Conservation (phyloP, 208 protist genomes). For the Porcisia deanei region DNA sequence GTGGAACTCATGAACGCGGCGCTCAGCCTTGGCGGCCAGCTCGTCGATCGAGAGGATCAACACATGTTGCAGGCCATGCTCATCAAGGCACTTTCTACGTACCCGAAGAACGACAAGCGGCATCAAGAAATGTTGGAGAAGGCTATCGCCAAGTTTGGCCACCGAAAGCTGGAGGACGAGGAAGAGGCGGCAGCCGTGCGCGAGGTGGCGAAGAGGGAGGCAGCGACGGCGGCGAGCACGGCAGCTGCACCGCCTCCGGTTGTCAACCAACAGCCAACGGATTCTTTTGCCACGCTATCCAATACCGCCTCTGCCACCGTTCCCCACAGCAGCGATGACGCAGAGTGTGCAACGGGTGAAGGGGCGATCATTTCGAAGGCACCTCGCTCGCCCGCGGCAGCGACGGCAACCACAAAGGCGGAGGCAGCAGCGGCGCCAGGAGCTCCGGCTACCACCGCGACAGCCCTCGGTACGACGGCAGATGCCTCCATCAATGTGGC, state of each 20-base stretch:
- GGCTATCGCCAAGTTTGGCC: conserved; percentile 76
- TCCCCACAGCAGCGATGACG: neutral
- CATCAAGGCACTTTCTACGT: conserved; percentile 67
- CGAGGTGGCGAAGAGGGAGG: conserved; percentile 25
- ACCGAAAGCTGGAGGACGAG: conserved; percentile 51
- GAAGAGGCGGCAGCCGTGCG: conserved; percentile 22
- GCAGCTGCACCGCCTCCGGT: neutral
- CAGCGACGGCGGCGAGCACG: neutral
- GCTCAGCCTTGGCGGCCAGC: conserved; percentile 84
- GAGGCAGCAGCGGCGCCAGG: neutral
- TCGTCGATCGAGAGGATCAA: conserved; percentile 88
- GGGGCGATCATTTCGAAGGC: neutral
- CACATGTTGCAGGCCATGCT: conserved; percentile 82
- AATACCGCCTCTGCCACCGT: neutral
- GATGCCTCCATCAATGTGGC: neutral
- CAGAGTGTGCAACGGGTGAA: neutral
- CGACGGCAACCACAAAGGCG: neutral
- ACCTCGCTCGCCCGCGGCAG: neutral
- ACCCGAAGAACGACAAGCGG: conserved; percentile 79
- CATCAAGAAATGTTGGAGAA: conserved; percentile 86
- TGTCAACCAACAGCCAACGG: neutral
- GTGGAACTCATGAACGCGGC: conserved; percentile 89
- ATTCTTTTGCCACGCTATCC: neutral
- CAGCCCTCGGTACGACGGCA: neutral
- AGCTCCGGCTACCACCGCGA: neutral